Conservation (phyloP, 768 basidiomycete species). For the Amanita thiersii region DNA sequence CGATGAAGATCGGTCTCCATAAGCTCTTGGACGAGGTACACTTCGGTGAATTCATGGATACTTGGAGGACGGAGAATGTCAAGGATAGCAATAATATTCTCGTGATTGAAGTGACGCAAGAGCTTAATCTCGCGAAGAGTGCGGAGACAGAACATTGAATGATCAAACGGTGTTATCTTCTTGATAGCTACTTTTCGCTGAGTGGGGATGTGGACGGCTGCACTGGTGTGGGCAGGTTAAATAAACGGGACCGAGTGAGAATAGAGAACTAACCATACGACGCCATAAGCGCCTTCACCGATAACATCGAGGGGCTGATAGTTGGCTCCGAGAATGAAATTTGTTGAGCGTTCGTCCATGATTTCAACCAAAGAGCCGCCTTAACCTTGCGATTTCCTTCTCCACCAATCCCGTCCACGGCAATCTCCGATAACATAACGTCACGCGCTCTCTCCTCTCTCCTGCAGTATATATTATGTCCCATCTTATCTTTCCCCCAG, state of each 20-base stretch:
- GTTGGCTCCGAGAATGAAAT: conserved; percentile 16
- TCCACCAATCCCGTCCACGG: neutral
- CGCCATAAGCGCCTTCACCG: conserved; percentile 93
- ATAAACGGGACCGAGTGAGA: conserved; percentile 9
- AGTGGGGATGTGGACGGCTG: conserved; percentile 70
- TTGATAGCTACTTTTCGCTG: conserved; percentile 92
- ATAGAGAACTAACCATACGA: conserved; percentile 51
- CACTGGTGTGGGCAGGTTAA: conserved; percentile 27
- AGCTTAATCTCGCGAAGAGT: conserved; percentile 91
- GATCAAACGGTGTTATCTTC: conserved; percentile 91
- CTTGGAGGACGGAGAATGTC: conserved; percentile 83
- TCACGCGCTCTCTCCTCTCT: neutral
- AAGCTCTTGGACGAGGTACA: conserved; percentile 58
- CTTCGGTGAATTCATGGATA: conserved; percentile 79
- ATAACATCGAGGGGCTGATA: conserved; percentile 80
- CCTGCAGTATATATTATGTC: neutral
- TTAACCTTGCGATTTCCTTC: neutral
- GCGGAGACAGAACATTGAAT: conserved; percentile 84
- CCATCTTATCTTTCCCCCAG: too few relatives aligned
- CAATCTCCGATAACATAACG: conserved; percentile 2
- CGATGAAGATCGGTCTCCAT: conserved; percentile 95
- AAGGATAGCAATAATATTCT: conserved; percentile 91
- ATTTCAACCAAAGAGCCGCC: neutral
- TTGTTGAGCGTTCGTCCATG: conserved; percentile 8
- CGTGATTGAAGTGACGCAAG: conserved; percentile 77